Conservation (phyloP, 2,329 filamentous ascomycete species). For the Bipolaris zeicola region DNA sequence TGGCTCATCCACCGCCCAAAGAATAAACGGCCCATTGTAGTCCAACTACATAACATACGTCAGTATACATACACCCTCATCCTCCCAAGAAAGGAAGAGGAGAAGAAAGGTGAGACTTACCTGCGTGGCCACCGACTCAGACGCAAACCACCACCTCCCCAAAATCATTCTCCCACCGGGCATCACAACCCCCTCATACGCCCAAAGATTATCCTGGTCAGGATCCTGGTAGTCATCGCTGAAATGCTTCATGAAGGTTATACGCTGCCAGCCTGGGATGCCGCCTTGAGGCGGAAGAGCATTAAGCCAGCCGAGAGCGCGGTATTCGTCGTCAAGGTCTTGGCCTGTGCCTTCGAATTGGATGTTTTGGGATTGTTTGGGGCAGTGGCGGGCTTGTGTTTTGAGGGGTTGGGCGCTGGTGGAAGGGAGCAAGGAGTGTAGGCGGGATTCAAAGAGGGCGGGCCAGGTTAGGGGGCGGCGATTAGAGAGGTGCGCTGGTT, state of each 20-base stretch:
- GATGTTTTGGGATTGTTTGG: constrained; percentile 24
- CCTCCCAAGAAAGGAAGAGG: background rate
- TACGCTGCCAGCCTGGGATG: constrained; percentile 60
- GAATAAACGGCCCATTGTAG: constrained; percentile 35
- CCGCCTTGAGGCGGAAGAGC: constrained; percentile 53
- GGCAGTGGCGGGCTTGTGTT: constrained; percentile 14
- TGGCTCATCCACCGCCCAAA: constrained; percentile 48
- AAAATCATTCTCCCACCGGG: constrained; percentile 55
- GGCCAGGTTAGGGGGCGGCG: constrained; percentile 43
- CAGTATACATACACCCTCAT: background rate
- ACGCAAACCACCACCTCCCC: constrained; percentile 55
- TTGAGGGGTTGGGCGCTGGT: constrained; percentile 7
- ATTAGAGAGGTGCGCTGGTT: constrained; percentile 12
- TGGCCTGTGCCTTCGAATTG: constrained; percentile 49
- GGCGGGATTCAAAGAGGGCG: constrained; percentile 47
- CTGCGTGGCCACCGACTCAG: constrained; percentile 27
- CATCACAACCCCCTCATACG: constrained; percentile 56
- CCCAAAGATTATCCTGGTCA: constrained; percentile 51
- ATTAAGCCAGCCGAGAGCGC: constrained; percentile 56
- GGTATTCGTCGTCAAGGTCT: constrained; percentile 45
- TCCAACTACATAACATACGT: constrained; percentile 19
- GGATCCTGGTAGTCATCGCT: constrained; percentile 34
- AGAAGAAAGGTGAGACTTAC: constrained; percentile 18
- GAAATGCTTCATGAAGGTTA: constrained; percentile 62
- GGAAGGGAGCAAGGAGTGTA: constrained; percentile 43